These are phyloP conservation scores for Xerocomellus intermedius DNA, from an alignment of 768 basidiomycete genomes.

Conservation along the genomic window DNA sequence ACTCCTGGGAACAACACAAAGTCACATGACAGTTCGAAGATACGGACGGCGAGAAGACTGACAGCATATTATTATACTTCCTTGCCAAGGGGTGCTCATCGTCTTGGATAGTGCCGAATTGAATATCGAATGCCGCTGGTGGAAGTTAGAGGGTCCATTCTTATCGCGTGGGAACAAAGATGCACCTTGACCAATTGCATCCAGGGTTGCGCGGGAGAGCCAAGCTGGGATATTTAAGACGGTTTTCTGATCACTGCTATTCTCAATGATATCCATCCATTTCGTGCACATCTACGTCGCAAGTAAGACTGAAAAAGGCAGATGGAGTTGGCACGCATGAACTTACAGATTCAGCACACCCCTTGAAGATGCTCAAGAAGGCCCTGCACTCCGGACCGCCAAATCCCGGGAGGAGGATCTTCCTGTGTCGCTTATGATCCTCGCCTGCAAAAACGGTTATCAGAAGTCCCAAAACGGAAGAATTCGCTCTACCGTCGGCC, in stretches of 20 bases:
- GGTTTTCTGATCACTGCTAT: not conserved
- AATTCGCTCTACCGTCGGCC: slow-evolving; percentile 35
- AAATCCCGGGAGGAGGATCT: slow-evolving; percentile 54
- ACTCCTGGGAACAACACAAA: slow-evolving; percentile 17
- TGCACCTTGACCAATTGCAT: slow-evolving; percentile 49
- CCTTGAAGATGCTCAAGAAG: slow-evolving; percentile 48
- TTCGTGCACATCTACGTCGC: slow-evolving; percentile 16
- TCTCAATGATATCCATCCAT: slow-evolving; percentile 21
- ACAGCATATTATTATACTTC: slow-evolving; percentile 10
- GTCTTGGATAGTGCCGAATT: slow-evolving; percentile 31
- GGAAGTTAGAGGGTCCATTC: not conserved
- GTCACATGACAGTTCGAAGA: slow-evolving; percentile 6
- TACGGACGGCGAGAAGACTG: not conserved
- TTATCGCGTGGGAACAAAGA: not conserved
- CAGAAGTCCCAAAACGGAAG: slow-evolving; percentile 8
- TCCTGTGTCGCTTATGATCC: slow-evolving; percentile 51
- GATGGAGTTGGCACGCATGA: not conserved
- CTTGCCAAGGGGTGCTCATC: slow-evolving; percentile 6
- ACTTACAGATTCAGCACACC: slow-evolving; percentile 29
- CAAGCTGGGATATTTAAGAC: slow-evolving; percentile 25
- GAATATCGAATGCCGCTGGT: slow-evolving; percentile 48
- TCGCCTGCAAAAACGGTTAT: slow-evolving; percentile 23
- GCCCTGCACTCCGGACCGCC: slow-evolving; percentile 49
- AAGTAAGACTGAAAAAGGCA: not conserved
- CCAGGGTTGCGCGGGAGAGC: slow-evolving; percentile 45